Evolutionary conservation across 345 rosid species (phyloP).

Genomic region (Mallotus nudiflorus): DNA sequence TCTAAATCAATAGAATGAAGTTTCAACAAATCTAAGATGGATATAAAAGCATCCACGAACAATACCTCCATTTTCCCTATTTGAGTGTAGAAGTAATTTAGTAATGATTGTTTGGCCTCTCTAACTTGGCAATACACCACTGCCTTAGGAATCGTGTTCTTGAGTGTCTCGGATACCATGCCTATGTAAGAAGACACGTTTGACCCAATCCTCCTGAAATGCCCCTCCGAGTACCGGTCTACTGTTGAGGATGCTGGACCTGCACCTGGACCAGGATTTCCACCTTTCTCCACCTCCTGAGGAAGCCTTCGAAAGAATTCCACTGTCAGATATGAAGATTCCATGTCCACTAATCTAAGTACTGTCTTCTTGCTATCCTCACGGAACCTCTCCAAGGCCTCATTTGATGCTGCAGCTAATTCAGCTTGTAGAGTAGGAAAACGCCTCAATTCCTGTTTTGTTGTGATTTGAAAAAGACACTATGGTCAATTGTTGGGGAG

Average conservation of each 20-base stretch:
- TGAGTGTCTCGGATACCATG: slow-evolving; percentile 42
- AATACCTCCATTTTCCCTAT: slow-evolving; percentile 41
- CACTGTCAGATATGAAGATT: slow-evolving; percentile 40
- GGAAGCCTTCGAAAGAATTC: slow-evolving; percentile 44
- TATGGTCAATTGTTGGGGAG: background rate
- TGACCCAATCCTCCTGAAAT: slow-evolving; percentile 44
- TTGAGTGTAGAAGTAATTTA: slow-evolving; percentile 35
- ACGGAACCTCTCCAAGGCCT: slow-evolving; percentile 41
- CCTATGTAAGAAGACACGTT: slow-evolving; percentile 37
- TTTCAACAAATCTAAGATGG: too few species aligned
- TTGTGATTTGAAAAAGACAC: background rate
- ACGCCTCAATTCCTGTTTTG: slow-evolving; percentile 33
- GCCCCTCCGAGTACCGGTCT: slow-evolving; percentile 38
- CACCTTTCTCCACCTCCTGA: slow-evolving; percentile 40
- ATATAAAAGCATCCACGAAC: background rate
- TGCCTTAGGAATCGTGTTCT: slow-evolving; percentile 36
- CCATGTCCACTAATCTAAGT: slow-evolving; percentile 41
- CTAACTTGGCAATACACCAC: slow-evolving; percentile 42
- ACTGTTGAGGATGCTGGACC: slow-evolving; percentile 20
- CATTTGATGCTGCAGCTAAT: slow-evolving; percentile 35
- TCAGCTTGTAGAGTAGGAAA: slow-evolving; percentile 41
- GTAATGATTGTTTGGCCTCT: slow-evolving; percentile 39
- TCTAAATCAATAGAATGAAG: too few species aligned
- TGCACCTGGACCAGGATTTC: slow-evolving; percentile 29
- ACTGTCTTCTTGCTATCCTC: slow-evolving; percentile 40